These are phyloP conservation scores for Asterophora lycoperdoides DNA, from an alignment of 768 basidiomycete species.

Conservation along the genomic window DNA sequence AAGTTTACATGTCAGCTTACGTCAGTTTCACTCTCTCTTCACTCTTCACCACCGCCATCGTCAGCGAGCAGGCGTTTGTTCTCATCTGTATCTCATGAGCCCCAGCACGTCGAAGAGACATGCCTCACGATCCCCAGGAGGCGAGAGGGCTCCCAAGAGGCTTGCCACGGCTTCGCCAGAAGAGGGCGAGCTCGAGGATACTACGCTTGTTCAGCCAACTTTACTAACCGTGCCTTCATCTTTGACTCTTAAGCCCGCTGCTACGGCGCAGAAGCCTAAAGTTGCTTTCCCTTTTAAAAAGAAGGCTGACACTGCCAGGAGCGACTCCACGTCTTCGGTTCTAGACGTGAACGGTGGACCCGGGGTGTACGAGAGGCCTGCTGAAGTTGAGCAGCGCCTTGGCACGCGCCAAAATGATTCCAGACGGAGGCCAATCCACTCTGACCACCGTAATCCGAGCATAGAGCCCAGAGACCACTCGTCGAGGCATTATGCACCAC, in stretches of 20 bases:
- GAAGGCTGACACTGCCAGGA: conserved; percentile 28
- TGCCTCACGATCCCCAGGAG: conserved; percentile 50
- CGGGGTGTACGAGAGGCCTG: conserved; percentile 35
- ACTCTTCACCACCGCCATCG: conserved; percentile 12
- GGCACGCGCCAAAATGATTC: conserved; percentile 30
- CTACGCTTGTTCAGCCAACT: conserved; percentile 18
- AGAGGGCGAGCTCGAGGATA: conserved; percentile 80
- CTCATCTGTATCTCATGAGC: conserved; percentile 18
- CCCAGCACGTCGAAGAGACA: conserved; percentile 47
- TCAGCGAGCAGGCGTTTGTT: conserved; percentile 11
- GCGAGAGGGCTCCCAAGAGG: conserved; percentile 51
- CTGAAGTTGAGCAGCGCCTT: conserved; percentile 41
- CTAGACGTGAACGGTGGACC: conserved; percentile 21
- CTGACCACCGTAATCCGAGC: conserved; percentile 38
- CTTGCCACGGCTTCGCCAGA: conserved; percentile 65
- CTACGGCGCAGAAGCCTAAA: conserved; percentile 33
- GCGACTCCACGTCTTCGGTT: conserved; percentile 8
- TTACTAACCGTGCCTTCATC: conserved; percentile 23
- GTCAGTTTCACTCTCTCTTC: conserved; percentile 17
- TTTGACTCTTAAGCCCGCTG: conserved; percentile 32
- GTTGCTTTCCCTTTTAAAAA: conserved; percentile 79
- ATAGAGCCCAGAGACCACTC: conserved; percentile 18
- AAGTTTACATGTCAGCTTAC: conserved; percentile 14
- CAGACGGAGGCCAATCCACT: conserved; percentile 20
- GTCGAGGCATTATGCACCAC: conserved; percentile 18